Evolutionary conservation across 164 flowering plant species (phyloP).

Genomic region (Vitis rupestris): DNA sequence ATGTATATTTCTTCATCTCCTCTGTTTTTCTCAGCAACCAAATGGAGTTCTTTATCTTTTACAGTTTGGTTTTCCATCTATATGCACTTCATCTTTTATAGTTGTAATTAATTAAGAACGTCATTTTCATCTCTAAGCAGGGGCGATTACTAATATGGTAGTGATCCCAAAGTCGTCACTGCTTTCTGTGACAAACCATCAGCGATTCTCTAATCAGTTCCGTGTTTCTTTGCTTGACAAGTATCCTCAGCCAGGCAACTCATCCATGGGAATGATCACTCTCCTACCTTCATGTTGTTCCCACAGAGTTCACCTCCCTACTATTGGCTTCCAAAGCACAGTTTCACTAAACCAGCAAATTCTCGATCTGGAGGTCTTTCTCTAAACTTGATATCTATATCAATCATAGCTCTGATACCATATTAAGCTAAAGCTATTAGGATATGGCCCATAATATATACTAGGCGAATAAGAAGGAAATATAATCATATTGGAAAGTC

Average conservation of each 20-base stretch:
- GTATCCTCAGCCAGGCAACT: slow-evolving; percentile 32
- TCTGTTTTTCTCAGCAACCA: too few species aligned
- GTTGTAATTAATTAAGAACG: neutral
- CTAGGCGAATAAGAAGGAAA: too few species aligned
- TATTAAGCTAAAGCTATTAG: too few species aligned
- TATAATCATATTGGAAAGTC: too few species aligned
- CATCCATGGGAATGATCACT: slow-evolving; percentile 21
- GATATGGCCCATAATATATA: too few species aligned
- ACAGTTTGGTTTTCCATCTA: too few species aligned
- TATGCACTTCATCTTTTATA: neutral
- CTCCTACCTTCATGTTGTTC: slow-evolving; percentile 24
- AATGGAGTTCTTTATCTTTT: too few species aligned
- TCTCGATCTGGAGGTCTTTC: slow-evolving; percentile 43
- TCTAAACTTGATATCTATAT: neutral
- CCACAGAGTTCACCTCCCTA: slow-evolving; percentile 19
- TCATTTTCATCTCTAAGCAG: slow-evolving; percentile 25
- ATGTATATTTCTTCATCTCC: too few species aligned
- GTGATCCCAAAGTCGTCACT: slow-evolving; percentile 39
- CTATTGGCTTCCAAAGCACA: slow-evolving; percentile 19
- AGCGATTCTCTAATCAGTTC: slow-evolving; percentile 20
- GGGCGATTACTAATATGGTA: slow-evolving; percentile 43
- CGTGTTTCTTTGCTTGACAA: slow-evolving; percentile 43
- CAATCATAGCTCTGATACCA: too few species aligned
- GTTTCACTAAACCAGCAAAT: slow-evolving; percentile 31
- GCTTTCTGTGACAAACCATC: slow-evolving; percentile 19